phyloP scores from a whole-genome alignment of 2,329 filamentous ascomycete genomes.

The Capronia epimyces region DNA sequence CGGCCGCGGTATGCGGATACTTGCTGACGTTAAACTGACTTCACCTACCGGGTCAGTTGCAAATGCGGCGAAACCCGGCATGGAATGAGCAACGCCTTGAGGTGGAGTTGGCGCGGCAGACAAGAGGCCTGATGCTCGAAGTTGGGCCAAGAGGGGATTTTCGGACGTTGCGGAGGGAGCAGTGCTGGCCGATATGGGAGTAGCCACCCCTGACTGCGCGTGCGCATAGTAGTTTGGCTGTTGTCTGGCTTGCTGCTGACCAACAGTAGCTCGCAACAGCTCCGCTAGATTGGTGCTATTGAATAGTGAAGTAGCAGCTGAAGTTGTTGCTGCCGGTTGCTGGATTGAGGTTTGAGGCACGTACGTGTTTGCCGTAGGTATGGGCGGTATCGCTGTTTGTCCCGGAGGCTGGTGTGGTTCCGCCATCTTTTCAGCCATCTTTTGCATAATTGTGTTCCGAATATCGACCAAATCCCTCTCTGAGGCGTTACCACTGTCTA shows the following conservation, averaged over 20 bases:
- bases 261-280: conserved; percentile 41
- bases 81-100: conserved; percentile 33
- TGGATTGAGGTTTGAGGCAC: conserved; percentile 32
- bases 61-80: conserved; percentile 9
- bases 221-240: conserved; percentile 14
- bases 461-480: conserved; percentile 27
- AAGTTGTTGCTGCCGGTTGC: conserved; percentile 28
- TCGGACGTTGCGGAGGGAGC: conserved; percentile 41
- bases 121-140: conserved; percentile 64
- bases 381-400: conserved; percentile 33
- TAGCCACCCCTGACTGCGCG: conserved; percentile 10
- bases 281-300: conserved; percentile 42
- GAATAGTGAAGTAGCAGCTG: conserved; percentile 32
- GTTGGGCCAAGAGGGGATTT: conserved; percentile 59
- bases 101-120: conserved; percentile 43
- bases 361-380: conserved; percentile 32
- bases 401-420: conserved; percentile 33
- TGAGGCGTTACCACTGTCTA: conserved; percentile 26
- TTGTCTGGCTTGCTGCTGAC: conserved; percentile 44
- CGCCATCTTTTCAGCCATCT: conserved; percentile 44
- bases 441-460: conserved; percentile 24
- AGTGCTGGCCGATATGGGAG: conserved; percentile 21
- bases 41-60: conserved; percentile 33
- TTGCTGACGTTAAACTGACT: conserved; percentile 55
- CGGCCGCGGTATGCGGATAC: conserved; percentile 71